A percentile compares a stretch with the other conserved stretches of the same genome.
Evolutionary conservation across 495 filamentous ascomycete genomes (phyloP).

Genomic region (Aspergillus saccharolyticus): DNA sequence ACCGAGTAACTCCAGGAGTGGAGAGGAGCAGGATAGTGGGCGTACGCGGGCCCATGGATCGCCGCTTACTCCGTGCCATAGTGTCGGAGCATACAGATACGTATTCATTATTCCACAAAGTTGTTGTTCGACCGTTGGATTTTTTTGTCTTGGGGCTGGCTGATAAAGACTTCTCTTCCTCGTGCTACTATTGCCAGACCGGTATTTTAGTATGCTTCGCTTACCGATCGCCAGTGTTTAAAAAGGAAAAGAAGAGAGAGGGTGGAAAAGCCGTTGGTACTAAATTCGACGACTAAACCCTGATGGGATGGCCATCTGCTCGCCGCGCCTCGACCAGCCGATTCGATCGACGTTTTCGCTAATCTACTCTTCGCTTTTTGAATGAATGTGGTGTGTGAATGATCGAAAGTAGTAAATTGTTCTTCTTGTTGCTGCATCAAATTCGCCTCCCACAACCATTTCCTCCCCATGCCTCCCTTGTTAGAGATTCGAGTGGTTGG

Average conservation of each 20-base stretch:
- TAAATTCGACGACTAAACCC: background rate
- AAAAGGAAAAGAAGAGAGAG: background rate
- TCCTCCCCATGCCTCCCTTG: too few relatives aligned
- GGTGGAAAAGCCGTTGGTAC: background rate
- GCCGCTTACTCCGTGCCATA: background rate
- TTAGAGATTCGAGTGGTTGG: background rate
- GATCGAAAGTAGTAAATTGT: too few relatives aligned
- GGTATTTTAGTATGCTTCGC: constrained; percentile 5
- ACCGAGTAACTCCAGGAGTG: background rate
- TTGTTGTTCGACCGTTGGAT: background rate
- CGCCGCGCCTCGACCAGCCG: background rate
- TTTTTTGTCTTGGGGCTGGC: background rate
- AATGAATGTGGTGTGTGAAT: background rate
- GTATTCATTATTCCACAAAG: too few relatives aligned
- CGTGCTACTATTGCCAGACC: constrained; percentile 2
- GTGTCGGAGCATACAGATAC: constrained; percentile 1
- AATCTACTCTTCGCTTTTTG: background rate
- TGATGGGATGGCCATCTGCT: background rate
- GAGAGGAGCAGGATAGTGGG: background rate
- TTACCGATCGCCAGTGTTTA: constrained; percentile 12
- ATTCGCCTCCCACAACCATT: background rate
- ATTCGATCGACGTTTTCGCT: background rate
- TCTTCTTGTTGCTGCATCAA: background rate
- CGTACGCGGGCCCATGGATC: background rate
- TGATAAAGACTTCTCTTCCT: too few relatives aligned